Conservation (phyloP, 192 early-diverging fungal species). For the Allomyces javanicus region DNA sequence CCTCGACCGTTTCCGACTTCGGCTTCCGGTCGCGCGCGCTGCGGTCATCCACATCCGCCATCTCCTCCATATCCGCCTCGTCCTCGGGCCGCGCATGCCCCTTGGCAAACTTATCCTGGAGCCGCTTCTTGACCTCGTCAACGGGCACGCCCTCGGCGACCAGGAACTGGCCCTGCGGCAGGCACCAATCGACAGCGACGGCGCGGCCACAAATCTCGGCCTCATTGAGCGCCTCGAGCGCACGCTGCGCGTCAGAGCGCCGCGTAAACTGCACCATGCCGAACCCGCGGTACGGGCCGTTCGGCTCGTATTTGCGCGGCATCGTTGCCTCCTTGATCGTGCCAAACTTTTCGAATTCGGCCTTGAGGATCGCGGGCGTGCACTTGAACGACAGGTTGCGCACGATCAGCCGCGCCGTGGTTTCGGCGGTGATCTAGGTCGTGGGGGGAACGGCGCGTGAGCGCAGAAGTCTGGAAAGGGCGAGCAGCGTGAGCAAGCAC, state of each 20-base stretch:
- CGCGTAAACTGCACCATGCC: slow-evolving; percentile 73
- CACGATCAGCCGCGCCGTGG: slow-evolving; percentile 59
- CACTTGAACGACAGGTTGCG: slow-evolving; percentile 66
- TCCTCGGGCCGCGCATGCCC: slow-evolving; percentile 7
- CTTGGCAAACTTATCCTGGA: slow-evolving; percentile 25
- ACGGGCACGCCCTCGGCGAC: slow-evolving; percentile 21
- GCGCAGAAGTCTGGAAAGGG: not conserved
- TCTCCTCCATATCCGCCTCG: slow-evolving; percentile 19
- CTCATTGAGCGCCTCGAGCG: slow-evolving; percentile 51
- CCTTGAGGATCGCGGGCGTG: slow-evolving; percentile 17
- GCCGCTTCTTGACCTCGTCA: slow-evolving; percentile 1
- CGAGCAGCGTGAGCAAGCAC: not conserved
- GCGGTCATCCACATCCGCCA: slow-evolving; percentile 9
- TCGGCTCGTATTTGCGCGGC: slow-evolving; percentile 42
- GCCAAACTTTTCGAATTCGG: slow-evolving; percentile 43
- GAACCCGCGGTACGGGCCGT: slow-evolving; percentile 66
- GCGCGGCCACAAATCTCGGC: slow-evolving; percentile 42
- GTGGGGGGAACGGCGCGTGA: too few species aligned
- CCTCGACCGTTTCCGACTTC: slow-evolving; percentile 14
- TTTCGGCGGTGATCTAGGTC: slow-evolving; percentile 14
- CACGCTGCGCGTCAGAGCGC: slow-evolving; percentile 46
- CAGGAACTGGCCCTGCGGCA: slow-evolving; percentile 52
- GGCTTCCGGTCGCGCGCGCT: slow-evolving; percentile 13
- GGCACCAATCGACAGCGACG: slow-evolving; percentile 67
- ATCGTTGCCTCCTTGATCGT: slow-evolving; percentile 48